These are phyloP conservation scores for Amphirosellinia nigrospora DNA, from an alignment of 495 filamentous ascomycete species.

Conservation along the genomic window DNA sequence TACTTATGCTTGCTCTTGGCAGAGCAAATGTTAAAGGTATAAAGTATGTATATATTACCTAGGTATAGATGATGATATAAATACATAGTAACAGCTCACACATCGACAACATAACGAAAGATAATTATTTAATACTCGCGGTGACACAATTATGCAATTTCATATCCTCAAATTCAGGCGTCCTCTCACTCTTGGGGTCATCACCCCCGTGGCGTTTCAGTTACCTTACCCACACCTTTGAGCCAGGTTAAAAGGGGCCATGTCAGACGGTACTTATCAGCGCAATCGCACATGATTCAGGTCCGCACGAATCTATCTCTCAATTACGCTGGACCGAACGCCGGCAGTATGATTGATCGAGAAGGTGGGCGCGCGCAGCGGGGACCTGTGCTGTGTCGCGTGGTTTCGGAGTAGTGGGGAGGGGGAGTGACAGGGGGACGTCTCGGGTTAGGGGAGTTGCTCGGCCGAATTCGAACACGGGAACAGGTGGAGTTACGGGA, in stretches of 20 bases:
- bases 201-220: not conserved
- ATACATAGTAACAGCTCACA: no score
- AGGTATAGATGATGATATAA: not conserved
- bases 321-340: not conserved
- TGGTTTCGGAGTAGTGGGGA: constrained; percentile 1
- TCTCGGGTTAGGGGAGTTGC: not conserved
- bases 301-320: not conserved
- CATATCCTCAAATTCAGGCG: not conserved
- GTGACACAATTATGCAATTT: not conserved
- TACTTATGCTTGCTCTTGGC: no score
- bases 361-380: not conserved
- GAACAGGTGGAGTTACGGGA: not conserved
- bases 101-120: not conserved
- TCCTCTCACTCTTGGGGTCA: not conserved
- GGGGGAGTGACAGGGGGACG: not conserved
- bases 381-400: not conserved
- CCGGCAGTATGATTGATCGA: no score
- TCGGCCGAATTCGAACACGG: constrained; percentile 7
- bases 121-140: not conserved
- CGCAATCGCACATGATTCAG: not conserved
- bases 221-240: not conserved
- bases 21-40: no score
- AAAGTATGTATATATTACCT: no score
- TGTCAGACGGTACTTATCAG: not conserved
- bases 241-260: no score